Base-by-base conservation (phyloP, 176 grass and related monocot genomes). In the Alloteropsis semialata region DNA sequence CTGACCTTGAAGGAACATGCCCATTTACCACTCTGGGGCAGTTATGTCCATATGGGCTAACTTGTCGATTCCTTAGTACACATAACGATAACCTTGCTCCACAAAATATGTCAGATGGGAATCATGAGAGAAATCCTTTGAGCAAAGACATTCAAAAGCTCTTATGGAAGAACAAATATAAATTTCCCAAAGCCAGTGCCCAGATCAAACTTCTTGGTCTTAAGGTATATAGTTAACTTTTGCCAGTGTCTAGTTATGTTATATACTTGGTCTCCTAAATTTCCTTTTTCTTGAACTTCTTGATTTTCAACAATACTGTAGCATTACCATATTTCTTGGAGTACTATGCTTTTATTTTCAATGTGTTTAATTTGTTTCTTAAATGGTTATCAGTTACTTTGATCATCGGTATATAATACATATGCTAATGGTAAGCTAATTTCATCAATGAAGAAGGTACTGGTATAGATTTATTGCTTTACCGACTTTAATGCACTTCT, bases 191-290 rank as follows among this genome's bases (percentile, higher is more conserved):
- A 84, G 95, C 95, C 29, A 92, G 80, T 75, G 75, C 84, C 38
- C 92, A 98, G 63, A 89, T 98, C 72, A 94, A 95, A 83, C 81
- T 89, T 89, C 90, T 98, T 84, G 95, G 95, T 66, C 90, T 98
- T 49, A 93, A 92, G 95, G 92, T 98, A 92, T 33, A 25, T 37
- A 51, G 9, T 22, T 70, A 64, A 21, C 1, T 51, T 77, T 62
- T 75, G 6, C 0, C 48, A 36, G 63, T 28, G 53, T 54, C 58
- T 43, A 45, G 37, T 21, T 43, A 12, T 33, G 37, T 21, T 43
- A 12, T 33, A 34, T 73, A 18, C 46, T 29, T 14, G 45, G 12
- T 74, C 65, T 64, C 25, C 15, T 28, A 39, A 24, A n/a, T 72
- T 51, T 57, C 12, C 30, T 74, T 58, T 15, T 50, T 22, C 37